phyloP scores from a whole-genome alignment of 2,329 filamentous ascomycete genomes.

The Trichoderma pleuroti region DNA sequence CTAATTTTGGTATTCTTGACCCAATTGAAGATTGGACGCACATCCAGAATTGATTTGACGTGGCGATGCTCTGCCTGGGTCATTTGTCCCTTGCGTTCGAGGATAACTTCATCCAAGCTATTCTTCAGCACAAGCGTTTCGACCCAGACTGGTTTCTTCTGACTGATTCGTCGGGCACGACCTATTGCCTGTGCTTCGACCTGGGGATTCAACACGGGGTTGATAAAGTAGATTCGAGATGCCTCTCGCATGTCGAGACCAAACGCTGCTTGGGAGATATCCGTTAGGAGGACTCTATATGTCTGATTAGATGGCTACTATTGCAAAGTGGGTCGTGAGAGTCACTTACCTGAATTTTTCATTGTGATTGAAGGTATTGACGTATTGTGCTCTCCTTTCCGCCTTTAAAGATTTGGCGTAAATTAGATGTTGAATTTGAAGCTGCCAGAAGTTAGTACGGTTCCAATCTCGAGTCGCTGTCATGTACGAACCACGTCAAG shows the following conservation, averaged over 20 bases:
- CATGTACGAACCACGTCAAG: constrained; percentile 61
- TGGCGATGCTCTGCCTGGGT: constrained; percentile 60
- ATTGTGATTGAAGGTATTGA: constrained; percentile 72
- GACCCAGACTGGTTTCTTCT: constrained; percentile 72
- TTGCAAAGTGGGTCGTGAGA: not conserved
- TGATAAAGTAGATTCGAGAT: constrained; percentile 84
- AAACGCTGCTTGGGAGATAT: constrained; percentile 83
- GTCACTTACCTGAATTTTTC: constrained; percentile 51
- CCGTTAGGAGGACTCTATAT: constrained; percentile 74
- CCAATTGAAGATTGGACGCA: constrained; percentile 57
- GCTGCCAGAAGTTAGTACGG: constrained; percentile 31
- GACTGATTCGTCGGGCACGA: constrained; percentile 81
- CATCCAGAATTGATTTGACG: constrained; percentile 56
- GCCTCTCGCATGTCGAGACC: constrained; percentile 82
- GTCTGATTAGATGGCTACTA: not conserved
- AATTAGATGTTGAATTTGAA: constrained; percentile 60
- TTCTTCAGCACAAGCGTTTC: constrained; percentile 79
- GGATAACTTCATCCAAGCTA: constrained; percentile 82
- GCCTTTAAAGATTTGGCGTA: constrained; percentile 63
- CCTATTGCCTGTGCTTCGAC: constrained; percentile 91
- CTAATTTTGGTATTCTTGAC: constrained; percentile 51
- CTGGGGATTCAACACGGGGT: constrained; percentile 79
- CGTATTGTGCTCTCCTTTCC: constrained; percentile 66
- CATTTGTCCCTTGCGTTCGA: constrained; percentile 71
- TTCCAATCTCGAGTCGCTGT: not conserved